Percentiles rank a stretch among this genome's conserved stretches.
Conservation (phyloP, 345 rosid species). For the Viola odorata region DNA sequence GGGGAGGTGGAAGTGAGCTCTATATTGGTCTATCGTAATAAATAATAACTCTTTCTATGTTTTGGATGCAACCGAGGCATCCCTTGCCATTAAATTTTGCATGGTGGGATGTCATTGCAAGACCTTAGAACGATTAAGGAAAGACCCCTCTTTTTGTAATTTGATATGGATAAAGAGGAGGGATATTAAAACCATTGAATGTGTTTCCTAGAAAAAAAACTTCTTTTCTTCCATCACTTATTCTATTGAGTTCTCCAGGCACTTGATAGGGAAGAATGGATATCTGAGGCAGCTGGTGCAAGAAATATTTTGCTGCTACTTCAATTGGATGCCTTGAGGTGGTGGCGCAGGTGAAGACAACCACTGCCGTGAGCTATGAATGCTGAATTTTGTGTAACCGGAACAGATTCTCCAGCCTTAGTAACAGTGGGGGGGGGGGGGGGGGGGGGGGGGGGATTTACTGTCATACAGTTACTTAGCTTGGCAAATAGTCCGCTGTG, state of each 20-base stretch:
- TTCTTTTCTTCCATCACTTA: too few relatives aligned
- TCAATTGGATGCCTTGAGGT: neutral
- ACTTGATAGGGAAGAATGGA: neutral
- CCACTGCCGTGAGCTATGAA: constrained; percentile 6
- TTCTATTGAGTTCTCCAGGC: too few relatives aligned
- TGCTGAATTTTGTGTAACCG: constrained; percentile 6
- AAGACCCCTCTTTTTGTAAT: too few relatives aligned
- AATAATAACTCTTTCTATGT: neutral
- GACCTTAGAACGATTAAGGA: neutral
- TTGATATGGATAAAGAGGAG: too few relatives aligned
- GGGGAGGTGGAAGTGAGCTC: neutral
- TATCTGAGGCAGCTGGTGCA: constrained; percentile 1
- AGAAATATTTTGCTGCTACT: too few relatives aligned
- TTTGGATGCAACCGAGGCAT: neutral
- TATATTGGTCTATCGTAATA: too few relatives aligned
- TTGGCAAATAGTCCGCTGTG: neutral
- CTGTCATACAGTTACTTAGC: constrained; percentile 3
- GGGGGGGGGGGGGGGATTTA: constrained; percentile 2
- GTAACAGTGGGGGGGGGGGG: neutral
- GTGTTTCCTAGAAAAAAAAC: too few relatives aligned
- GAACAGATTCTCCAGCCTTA: constrained; percentile 1
- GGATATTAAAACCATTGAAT: too few relatives aligned
- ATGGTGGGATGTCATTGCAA: neutral
- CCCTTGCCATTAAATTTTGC: neutral
- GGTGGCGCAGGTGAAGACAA: too few relatives aligned